These are phyloP conservation scores for Agapanthus africanus DNA, from an alignment of 106 monocot species.

Conservation along the genomic window DNA sequence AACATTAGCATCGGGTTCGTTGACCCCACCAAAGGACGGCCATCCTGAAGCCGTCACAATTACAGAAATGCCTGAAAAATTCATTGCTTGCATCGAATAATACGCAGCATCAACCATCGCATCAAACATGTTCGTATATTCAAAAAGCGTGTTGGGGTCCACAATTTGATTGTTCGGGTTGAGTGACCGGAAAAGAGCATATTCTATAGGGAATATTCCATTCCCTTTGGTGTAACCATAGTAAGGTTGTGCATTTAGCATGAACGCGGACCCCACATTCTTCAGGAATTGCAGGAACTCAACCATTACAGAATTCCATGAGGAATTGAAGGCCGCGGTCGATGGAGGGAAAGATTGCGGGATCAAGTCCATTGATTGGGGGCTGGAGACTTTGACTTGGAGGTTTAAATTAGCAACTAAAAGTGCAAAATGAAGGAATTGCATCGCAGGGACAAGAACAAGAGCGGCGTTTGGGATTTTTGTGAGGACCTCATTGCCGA, in stretches of 20 bases:
- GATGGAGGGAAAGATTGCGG: conserved; percentile 74
- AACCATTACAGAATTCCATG: conserved; percentile 51
- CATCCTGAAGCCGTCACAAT: conserved; percentile 84
- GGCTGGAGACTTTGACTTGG: conserved; percentile 77
- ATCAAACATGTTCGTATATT: conserved; percentile 89
- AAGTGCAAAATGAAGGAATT: conserved; percentile 78
- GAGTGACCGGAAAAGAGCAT: conserved; percentile 56
- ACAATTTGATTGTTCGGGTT: conserved; percentile 53
- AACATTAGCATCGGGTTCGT: conserved; percentile 61
- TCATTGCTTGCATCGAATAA: conserved; percentile 72
- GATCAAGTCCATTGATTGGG: conserved; percentile 71
- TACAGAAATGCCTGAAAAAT: conserved; percentile 65
- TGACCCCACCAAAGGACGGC: conserved; percentile 57
- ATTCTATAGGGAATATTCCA: conserved; percentile 77
- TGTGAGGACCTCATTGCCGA: conserved; percentile 80
- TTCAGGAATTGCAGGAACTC: conserved; percentile 73
- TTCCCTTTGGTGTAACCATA: conserved; percentile 51
- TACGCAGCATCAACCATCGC: conserved; percentile 89
- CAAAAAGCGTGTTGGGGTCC: conserved; percentile 69
- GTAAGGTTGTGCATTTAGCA: conserved; percentile 84
- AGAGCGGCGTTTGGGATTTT: conserved; percentile 66
- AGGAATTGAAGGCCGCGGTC: conserved; percentile 72
- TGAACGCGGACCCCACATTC: conserved; percentile 70
- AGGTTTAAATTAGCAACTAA: conserved; percentile 69
- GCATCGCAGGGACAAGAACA: conserved; percentile 69